phyloP scores from a whole-genome alignment of 2,329 filamentous ascomycete species.

The Sarocladium brachiariae region DNA sequence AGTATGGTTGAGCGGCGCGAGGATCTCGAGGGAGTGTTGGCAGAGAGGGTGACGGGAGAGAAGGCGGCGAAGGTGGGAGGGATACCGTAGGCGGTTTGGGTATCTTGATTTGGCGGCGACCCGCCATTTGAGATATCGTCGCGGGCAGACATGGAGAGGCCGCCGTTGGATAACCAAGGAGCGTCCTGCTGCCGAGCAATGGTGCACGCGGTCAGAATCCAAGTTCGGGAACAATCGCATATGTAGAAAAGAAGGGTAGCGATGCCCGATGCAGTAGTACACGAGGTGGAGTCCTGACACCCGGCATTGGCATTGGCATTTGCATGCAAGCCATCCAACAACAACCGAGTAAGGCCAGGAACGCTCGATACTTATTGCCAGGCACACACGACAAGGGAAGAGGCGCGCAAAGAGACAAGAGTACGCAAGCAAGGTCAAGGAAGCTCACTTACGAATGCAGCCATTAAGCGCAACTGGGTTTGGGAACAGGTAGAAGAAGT shows the following conservation, averaged over 20 bases:
- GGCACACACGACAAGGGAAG: too few relatives aligned
- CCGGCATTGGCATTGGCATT: too few relatives aligned
- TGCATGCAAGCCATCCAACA: background rate
- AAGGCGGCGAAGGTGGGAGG: slow-evolving; percentile 82
- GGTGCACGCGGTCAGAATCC: background rate
- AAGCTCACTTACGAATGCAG: slow-evolving; percentile 22
- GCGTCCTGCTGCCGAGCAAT: slow-evolving; percentile 27
- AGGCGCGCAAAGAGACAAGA: too few relatives aligned
- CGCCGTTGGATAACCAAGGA: slow-evolving; percentile 46
- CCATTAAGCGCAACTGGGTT: slow-evolving; percentile 16
- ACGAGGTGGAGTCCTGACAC: background rate
- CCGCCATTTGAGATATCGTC: slow-evolving; percentile 29
- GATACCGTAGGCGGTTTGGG: slow-evolving; percentile 28
- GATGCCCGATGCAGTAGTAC: background rate
- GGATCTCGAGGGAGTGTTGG: slow-evolving; percentile 52
- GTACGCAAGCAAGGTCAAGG: too few relatives aligned
- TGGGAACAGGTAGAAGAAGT: too few relatives aligned
- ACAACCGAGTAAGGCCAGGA: too few relatives aligned
- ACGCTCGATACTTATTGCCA: too few relatives aligned
- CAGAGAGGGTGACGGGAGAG: slow-evolving; percentile 72
- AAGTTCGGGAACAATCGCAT: too few relatives aligned
- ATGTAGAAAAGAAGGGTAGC: slow-evolving; percentile 6
- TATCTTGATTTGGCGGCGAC: slow-evolving; percentile 26
- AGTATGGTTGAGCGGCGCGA: slow-evolving; percentile 81
- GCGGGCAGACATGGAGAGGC: slow-evolving; percentile 31